Base-by-base conservation (phyloP, 164 flowering plant species). In the Magnolia sinica region DNA sequence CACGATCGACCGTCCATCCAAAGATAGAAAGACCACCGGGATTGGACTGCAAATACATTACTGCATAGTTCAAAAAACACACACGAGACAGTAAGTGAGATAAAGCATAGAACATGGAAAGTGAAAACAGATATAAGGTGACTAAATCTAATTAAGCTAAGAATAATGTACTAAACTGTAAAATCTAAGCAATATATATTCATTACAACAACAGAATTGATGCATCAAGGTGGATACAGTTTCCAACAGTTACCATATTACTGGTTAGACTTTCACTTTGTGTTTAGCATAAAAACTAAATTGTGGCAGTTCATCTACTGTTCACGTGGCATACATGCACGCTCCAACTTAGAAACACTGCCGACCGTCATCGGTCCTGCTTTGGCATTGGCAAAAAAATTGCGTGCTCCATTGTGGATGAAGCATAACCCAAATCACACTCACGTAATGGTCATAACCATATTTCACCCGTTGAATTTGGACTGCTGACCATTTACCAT, bases 1-100 rank as follows among this genome's bases (percentile, higher is more conserved):
- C 78, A 11, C 98, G 83, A 78, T 95, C 95, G 29, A 95, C 88
- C 29, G 88, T 86, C 96, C 94, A 95, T 70, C 98, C 98, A 77
- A 85, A 95, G 23, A 95, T 81, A 1, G 97, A 93, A 31, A 93
- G 80, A 8, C 98, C 98, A 19, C 97, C 94, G 7, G 91, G 90
- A 82, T 93, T 93, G 31, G 84, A 76, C 86, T 90, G 96, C 90
- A 95, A 82, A 80, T 95, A 95, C 85, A 83, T 64, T 27, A 95
- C 98, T 94, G 92, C 85, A 83, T 20, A 37, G 45, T 37, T 5
- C 77, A 68, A 51, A 55, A 72, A 79, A n/a, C 2, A 71, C 31
- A 55, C 16, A 55, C 61, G 61, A 55, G 23, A 29, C 10, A 29
- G 29, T 1, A 24, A 24, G 67, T n/a, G 68, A n/a, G 9, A 64